Evolutionary conservation across 768 basidiomycete genomes (phyloP), one percentile per base, ranked within the genome.

Genomic region (Suillus occidentalis): DNA sequence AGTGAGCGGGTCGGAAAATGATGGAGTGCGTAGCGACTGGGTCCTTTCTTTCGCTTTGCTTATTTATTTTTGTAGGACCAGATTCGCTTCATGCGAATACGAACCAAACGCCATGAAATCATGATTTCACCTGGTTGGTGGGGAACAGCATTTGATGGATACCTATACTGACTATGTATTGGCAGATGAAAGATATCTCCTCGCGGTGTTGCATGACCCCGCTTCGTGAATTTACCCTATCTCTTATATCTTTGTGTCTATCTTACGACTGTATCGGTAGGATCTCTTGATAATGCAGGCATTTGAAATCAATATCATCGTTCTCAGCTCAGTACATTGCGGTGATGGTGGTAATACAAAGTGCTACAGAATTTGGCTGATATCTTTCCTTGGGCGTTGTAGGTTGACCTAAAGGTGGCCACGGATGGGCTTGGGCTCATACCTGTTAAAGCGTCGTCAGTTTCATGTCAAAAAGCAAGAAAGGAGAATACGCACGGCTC

Each of bases 61-160:
- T 25, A 34, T 43, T 47, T 55, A 60, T 53, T 28, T 34, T 12
- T 62, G 4, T 68, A 96, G 94, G 95, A 96, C 73, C 90, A 93
- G 31, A 83, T 97, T 53, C 85, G 87, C 65, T 93, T 97, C 71
- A 88, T 97, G 86, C 81, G 95, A 64, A 94, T 97, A 78, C 86
- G 95, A 58, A 97, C 95, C 65, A 92, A 87, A 73, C 84, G 91
- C 60, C 95, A 97, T 75, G 95, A 97, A 72, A 81, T 97, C 64
- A 92, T 97, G 90, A 95, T 97, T 66, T 93, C 95, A 3, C 95
- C 95, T 63, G 92, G 95, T 94, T 61, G 36, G 89, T 78, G 59
- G 52, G 28, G 40, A 28, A 42, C 16, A n/a, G 4, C 22, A 7
- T 59, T 49, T 13, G 9, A 50, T 4, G 58, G 47, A 40, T 20